Conservation (phyloP, 1,284 basidiomycete species). For the Cutaneotrichosporon cavernicola region DNA sequence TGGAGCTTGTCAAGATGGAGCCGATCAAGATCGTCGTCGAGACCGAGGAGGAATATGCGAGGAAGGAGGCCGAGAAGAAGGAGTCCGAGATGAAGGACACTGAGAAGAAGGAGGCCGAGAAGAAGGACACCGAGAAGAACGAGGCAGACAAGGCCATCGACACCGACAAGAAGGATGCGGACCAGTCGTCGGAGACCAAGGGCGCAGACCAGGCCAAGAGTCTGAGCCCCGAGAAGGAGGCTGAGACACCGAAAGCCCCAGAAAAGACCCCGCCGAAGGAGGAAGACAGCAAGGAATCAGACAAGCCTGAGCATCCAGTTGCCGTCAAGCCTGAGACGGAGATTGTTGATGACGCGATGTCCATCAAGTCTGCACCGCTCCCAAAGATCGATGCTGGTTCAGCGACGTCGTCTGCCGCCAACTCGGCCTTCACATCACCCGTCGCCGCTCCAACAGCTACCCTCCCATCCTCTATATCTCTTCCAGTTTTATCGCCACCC, state of each 20-base stretch:
- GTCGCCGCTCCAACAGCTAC: not conserved
- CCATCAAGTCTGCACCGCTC: not conserved
- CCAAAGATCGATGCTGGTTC: not conserved
- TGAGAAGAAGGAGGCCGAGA: not conserved
- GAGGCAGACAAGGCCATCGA: not conserved
- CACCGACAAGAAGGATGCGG: not conserved
- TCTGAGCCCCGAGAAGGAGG: not conserved
- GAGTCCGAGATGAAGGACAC: not conserved
- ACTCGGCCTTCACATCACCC: conserved; percentile 2
- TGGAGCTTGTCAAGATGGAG: conserved; percentile 20
- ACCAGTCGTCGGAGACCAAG: conserved; percentile 10
- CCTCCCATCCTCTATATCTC: conserved; percentile 4
- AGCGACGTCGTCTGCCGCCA: not conserved
- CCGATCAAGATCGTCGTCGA: conserved; percentile 17
- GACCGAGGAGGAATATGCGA: conserved; percentile 9
- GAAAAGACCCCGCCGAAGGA: not conserved
- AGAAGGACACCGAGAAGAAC: not conserved
- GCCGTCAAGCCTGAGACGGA: not conserved
- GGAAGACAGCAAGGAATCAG: not conserved
- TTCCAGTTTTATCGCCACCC: conserved; percentile 1
- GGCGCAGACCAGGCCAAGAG: conserved; percentile 18
- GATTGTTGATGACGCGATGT: not conserved
- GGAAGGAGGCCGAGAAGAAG: not conserved
- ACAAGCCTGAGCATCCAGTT: not conserved
- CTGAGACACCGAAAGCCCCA: not conserved